phyloP scores from a whole-genome alignment of 2,329 filamentous ascomycete genomes.

The Neurospora sp. region DNA sequence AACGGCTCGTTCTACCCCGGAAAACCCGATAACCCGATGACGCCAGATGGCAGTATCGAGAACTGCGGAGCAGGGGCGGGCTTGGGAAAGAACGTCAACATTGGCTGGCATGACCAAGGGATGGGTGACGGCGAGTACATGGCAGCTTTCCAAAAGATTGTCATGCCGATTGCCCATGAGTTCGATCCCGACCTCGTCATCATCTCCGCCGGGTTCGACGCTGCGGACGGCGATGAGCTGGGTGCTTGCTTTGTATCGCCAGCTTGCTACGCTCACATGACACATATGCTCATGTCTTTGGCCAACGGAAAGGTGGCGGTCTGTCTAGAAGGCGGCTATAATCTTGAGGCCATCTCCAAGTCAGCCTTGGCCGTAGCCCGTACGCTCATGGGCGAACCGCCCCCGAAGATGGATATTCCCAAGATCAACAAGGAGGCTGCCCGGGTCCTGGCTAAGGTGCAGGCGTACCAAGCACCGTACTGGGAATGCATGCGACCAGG shows the following conservation, averaged over 20 bases:
- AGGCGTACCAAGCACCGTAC: conserved; percentile 54
- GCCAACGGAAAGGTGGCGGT: conserved; percentile 84
- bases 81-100: conserved; percentile 55
- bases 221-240: conserved; percentile 83
- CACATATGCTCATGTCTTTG: conserved; percentile 95
- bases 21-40: conserved; percentile 43
- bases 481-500: conserved; percentile 83
- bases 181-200: conserved; percentile 93
- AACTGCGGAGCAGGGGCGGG: conserved; percentile 47
- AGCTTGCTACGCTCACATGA: conserved; percentile 93
- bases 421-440: conserved; percentile 48
- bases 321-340: conserved; percentile 93
- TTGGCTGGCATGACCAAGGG: conserved; percentile 56
- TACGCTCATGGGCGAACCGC: conserved; percentile 92
- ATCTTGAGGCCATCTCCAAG: conserved; percentile 81
- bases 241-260: conserved; percentile 90
- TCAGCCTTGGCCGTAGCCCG: conserved; percentile 85
- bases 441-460: conserved; percentile 46
- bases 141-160: conserved; percentile 87
- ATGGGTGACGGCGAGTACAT: conserved; percentile 98
- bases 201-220: conserved; percentile 92
- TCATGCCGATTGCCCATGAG: conserved; percentile 92
- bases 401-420: conserved; percentile 48
- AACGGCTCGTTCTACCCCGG: conserved; percentile 80
- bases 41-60: conserved; percentile 51